Evolutionary conservation across 2,329 filamentous ascomycete species (phyloP), one percentile per base, ranked within the genome.

Genomic region (Falciphora oryzae): DNA sequence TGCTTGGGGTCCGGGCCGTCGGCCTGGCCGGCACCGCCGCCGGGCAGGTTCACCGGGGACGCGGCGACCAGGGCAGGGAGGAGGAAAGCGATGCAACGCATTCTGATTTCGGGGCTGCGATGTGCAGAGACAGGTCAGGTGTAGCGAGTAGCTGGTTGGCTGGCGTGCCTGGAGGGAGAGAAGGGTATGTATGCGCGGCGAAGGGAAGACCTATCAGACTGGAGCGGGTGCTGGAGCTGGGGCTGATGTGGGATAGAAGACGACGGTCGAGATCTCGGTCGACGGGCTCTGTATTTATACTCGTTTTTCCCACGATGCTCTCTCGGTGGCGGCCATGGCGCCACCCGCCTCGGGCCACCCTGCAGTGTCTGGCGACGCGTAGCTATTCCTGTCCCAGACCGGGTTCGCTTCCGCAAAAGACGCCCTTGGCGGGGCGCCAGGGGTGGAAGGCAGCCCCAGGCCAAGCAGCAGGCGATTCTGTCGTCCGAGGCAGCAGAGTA

Each of bases 1-100:
- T 77, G 68, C 57, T 70, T 73, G 25, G 77, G 75, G 67, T 76
- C 72, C n/a, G 79, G 78, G 16, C 63, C 64, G 64, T 78, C 75
- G 64, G 69, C 70, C 65, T 58, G 62, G 14, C 14, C 29, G 31
- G 59, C 57, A 44, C 67, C 62, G 44, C 67, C 66, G 59, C 70
- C 68, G 38, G 73, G 70, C 13, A 70, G 70, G 61, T 73, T 31
- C 27, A 68, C 35, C 53, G 78, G 78, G 60, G 67, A 73, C 63
- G 78, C 78, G 57, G 70, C 74, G 66, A 70, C 77, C 32, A 79
- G 74, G 50, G 68, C 73, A 63, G 75, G 77, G 57, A 74, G 70
- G 66, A 78, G 69, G 64, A 76, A 68, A 61, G 75, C 64, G 69
- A 73, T 69, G 65, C 70, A 74, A 68, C 74, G 74, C 78, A 80